These are phyloP conservation scores for Cunninghamia lanceolata DNA, from an alignment of 75 land plant species.

Conservation along the genomic window DNA sequence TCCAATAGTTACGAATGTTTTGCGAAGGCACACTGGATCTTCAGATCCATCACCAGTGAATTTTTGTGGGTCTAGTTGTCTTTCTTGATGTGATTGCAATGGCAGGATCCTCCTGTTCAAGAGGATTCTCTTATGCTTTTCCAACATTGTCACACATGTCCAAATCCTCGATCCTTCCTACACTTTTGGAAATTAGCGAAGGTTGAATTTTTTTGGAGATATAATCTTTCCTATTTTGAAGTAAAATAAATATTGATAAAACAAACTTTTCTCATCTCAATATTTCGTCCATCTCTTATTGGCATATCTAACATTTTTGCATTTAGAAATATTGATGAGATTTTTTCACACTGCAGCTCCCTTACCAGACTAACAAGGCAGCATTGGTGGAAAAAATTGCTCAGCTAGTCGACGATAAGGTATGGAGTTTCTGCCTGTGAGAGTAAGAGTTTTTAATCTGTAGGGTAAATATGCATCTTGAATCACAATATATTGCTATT, in stretches of 20 bases:
- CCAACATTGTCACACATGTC: no score
- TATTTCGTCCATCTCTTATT: not conserved
- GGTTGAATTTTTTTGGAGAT: not conserved
- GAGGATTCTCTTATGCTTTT: no score
- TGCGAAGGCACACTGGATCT: no score
- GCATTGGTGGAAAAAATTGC: slow-evolving; percentile 90
- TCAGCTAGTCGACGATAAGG: slow-evolving; percentile 91
- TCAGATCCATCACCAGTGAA: no score
- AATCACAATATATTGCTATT: not conserved
- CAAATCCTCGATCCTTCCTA: no score
- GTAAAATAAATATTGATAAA: not conserved
- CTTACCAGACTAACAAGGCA: slow-evolving; percentile 93
- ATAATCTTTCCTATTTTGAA: not conserved
- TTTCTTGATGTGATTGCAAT: no score
- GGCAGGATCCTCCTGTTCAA: no score
- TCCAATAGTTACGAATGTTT: no score
- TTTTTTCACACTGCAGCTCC: slow-evolving; percentile 57
- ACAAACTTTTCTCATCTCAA: not conserved
- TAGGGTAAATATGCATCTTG: not conserved
- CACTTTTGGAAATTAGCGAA: not conserved
- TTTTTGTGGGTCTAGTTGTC: no score
- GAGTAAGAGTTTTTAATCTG: not conserved
- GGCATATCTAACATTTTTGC: not conserved
- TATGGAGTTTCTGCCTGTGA: slow-evolving; percentile 10
- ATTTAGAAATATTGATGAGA: not conserved